phyloP scores from a whole-genome alignment of 2,329 filamentous ascomycete genomes.

The Magnaporthiopsis rhizophila region DNA sequence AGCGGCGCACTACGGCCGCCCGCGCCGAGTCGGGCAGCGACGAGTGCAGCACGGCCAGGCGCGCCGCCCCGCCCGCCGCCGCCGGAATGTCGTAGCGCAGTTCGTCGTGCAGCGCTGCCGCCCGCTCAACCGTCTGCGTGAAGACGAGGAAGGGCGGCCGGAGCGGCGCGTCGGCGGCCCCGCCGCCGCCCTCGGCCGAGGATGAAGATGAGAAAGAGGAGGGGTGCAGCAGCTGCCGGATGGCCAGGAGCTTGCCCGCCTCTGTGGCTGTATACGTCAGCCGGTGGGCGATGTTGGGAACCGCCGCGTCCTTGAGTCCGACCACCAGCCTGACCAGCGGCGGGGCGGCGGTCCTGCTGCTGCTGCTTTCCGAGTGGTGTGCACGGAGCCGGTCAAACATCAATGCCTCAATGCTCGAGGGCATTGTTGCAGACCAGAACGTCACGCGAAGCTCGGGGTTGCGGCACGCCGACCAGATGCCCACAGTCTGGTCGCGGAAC shows the following conservation, averaged over 20 bases:
- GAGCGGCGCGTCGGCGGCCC: constrained; percentile 42
- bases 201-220: constrained; percentile 29
- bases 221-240: constrained; percentile 83
- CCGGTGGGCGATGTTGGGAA: constrained; percentile 85
- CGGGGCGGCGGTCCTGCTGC: background rate
- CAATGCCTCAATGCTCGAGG: constrained; percentile 79
- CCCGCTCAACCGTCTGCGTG: constrained; percentile 89
- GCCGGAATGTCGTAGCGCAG: constrained; percentile 90
- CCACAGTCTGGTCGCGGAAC: constrained; percentile 81
- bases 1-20: constrained; percentile 75
- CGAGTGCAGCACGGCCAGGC: constrained; percentile 86
- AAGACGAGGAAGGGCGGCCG: constrained; percentile 91
- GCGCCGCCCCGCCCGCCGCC: constrained; percentile 73
- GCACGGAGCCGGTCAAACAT: constrained; percentile 58
- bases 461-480: constrained; percentile 73
- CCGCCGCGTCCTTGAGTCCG: constrained; percentile 91
- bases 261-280: constrained; percentile 89
- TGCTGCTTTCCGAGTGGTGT: constrained; percentile 11
- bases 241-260: constrained; percentile 82
- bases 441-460: constrained; percentile 63
- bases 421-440: constrained; percentile 96
- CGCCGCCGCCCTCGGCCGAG: constrained; percentile 17
- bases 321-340: constrained; percentile 80
- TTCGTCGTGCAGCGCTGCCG: constrained; percentile 79
- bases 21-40: constrained; percentile 70